phyloP scores from a whole-genome alignment of 2,329 filamentous ascomycete species.

The Diaporthe humulicola region DNA sequence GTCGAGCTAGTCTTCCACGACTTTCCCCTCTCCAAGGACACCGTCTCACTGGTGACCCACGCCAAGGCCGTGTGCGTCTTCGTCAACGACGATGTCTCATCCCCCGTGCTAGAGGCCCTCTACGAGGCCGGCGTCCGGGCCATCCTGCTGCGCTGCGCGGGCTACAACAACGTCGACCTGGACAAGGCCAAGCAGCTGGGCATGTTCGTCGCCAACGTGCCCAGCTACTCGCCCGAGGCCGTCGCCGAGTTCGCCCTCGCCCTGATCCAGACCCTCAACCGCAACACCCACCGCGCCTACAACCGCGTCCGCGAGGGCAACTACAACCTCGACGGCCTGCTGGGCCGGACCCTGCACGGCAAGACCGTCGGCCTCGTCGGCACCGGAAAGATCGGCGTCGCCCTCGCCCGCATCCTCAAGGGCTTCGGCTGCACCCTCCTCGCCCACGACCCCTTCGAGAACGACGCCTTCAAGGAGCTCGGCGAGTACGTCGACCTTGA shows the following conservation, averaged over 20 bases:
- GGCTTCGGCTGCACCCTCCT: slow-evolving; percentile 76
- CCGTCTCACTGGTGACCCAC: slow-evolving; percentile 65
- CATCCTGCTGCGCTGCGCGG: slow-evolving; percentile 76
- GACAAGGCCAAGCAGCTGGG: slow-evolving; percentile 64
- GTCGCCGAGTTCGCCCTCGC: slow-evolving; percentile 80
- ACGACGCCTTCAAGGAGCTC: slow-evolving; percentile 60
- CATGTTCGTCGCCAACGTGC: slow-evolving; percentile 75
- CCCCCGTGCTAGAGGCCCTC: slow-evolving; percentile 64
- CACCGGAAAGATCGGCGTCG: slow-evolving; percentile 74
- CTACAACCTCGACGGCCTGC: slow-evolving; percentile 74
- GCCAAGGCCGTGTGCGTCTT: slow-evolving; percentile 75
- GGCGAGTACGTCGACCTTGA: slow-evolving; percentile 69
- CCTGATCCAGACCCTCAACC: slow-evolving; percentile 75
- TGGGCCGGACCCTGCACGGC: slow-evolving; percentile 71
- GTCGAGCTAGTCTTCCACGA: slow-evolving; percentile 70
- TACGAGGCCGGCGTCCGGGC: slow-evolving; percentile 64
- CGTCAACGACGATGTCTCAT: slow-evolving; percentile 73
- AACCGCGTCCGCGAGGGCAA: slow-evolving; percentile 78
- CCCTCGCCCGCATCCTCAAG: slow-evolving; percentile 70
- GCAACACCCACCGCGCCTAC: slow-evolving; percentile 76
- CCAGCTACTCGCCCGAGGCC: slow-evolving; percentile 77
- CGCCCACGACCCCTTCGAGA: slow-evolving; percentile 70
- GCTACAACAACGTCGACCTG: slow-evolving; percentile 77
- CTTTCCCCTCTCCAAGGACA: slow-evolving; percentile 68
- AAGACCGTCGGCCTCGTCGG: slow-evolving; percentile 78